phyloP scores from a whole-genome alignment of 108 stramenopile genomes.

The Skeletonema costatum region DNA sequence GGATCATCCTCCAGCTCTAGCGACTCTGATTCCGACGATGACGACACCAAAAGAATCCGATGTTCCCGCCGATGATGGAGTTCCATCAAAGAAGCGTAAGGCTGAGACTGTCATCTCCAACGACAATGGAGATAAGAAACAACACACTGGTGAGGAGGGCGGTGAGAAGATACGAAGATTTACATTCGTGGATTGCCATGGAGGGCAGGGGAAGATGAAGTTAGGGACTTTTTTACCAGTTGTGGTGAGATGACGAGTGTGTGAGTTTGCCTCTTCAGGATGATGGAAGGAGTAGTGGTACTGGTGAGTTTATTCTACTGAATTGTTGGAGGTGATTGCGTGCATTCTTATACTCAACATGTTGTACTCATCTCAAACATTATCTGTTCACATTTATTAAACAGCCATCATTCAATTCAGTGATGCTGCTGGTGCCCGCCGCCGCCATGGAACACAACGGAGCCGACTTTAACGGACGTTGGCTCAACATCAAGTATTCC shows the following conservation, averaged over 20 bases:
- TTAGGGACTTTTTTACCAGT: slow-evolving; percentile 85
- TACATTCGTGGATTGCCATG: slow-evolving; percentile 95
- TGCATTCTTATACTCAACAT: neutral
- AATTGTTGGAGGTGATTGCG: neutral
- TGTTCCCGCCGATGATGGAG: slow-evolving; percentile 37
- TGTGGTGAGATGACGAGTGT: slow-evolving; percentile 78
- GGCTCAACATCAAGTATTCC: slow-evolving; percentile 67
- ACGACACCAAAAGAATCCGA: slow-evolving; percentile 54
- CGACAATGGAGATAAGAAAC: slow-evolving; percentile 24
- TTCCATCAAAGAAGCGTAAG: slow-evolving; percentile 75
- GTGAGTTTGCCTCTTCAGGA: slow-evolving; percentile 88
- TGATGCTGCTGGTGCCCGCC: slow-evolving; percentile 60
- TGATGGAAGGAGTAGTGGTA: slow-evolving; percentile 86
- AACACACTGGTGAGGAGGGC: slow-evolving; percentile 29
- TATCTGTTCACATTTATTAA: neutral
- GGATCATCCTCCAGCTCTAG: slow-evolving; percentile 40
- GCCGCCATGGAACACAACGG: slow-evolving; percentile 89
- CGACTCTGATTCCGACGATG: slow-evolving; percentile 37
- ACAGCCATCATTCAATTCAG: slow-evolving; percentile 85
- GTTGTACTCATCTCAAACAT: neutral
- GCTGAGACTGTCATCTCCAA: slow-evolving; percentile 46
- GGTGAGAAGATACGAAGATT: slow-evolving; percentile 60
- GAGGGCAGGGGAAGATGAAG: slow-evolving; percentile 87
- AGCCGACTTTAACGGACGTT: slow-evolving; percentile 80
- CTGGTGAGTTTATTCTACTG: slow-evolving; percentile 19